Base-by-base conservation (phyloP, 805 yeast genomes). In the Wickerhamomyces bisporus region DNA sequence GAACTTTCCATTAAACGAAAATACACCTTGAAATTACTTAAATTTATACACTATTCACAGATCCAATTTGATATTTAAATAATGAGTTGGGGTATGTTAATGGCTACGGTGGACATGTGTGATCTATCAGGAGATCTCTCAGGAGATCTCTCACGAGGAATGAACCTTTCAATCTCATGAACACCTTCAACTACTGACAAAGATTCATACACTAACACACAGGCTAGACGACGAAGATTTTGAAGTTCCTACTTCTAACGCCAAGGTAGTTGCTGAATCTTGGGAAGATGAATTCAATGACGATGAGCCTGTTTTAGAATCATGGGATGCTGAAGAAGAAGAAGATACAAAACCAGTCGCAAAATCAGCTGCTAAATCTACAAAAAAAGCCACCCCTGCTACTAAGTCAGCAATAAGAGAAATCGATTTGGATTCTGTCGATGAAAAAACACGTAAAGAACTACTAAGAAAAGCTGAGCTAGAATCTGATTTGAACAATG, bases 171-270 rank as follows among this genome's bases (percentile, higher is more conserved):
- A 3, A 10, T 14, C 23, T 5, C n/a, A 9, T 7, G n/a, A 14
- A 21, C 9, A 14, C 24, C 8, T 30, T 30, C 13, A 18, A 30
- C 21, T 13, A 30, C 17, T 14, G 21, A 21, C 17, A 18, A 9
- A 13, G 4, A 6, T n/a, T 16, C 26, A n/a, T n/a, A n/a, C n/a
- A n/a, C n/a, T n/a, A n/a, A n/a, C n/a, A n/a, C n/a, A n/a, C n/a
- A n/a, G n/a, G n/a, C n/a, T n/a, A 55, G 96, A 87, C 75, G 95
- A 87, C 77, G 96, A 88, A 68, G 95, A 85, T 56, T 83, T 86
- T 59, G 91, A 79, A 40, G 77, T 82, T 44, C 78, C 87, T 30
- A 62, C 78, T 32, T 54, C 69, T 30, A 73, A 61, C 35, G 69
- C 72, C 34, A 74, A 73, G 15, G 74, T n/a, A n/a, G n/a, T 75